A percentile compares a stretch with the other conserved stretches of the same genome.
Evolutionary conservation across 2,329 filamentous ascomycete genomes (phyloP).

Genomic region (Microdochium trichocladiopsis): DNA sequence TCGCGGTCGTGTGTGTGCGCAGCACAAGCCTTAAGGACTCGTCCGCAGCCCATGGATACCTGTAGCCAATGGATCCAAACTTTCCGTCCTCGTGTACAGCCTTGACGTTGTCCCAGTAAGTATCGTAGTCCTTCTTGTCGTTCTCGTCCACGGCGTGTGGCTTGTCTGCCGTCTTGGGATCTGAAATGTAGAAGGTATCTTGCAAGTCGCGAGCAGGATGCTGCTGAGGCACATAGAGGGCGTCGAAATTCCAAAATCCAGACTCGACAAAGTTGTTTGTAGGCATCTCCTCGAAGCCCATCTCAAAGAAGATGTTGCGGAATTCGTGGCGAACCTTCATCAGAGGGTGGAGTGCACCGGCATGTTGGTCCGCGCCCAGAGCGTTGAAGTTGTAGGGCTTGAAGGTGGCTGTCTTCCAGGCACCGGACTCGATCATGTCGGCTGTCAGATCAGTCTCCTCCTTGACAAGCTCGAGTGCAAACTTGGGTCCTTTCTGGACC

Average conservation of each 20-base stretch:
- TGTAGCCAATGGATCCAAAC: conserved; percentile 92
- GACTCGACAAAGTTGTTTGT: conserved; percentile 91
- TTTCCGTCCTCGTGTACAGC: conserved; percentile 86
- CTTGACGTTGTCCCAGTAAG: conserved; percentile 84
- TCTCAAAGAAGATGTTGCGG: conserved; percentile 97
- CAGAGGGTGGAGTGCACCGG: conserved; percentile 60
- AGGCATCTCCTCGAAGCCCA: conserved; percentile 98
- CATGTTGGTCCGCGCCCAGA: conserved; percentile 52
- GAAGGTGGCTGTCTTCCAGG: conserved; percentile 89
- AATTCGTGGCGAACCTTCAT: conserved; percentile 97
- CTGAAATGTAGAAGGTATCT: conserved; percentile 97
- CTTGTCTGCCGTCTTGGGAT: conserved; percentile 69
- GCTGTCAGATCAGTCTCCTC: conserved; percentile 93
- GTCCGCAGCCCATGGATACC: conserved; percentile 86
- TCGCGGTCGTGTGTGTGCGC: conserved; percentile 91
- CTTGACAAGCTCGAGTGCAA: conserved; percentile 78
- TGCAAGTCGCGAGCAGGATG: conserved; percentile 95
- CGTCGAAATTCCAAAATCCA: conserved; percentile 97
- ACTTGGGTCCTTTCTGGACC: conserved; percentile 79
- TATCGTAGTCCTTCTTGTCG: conserved; percentile 62
- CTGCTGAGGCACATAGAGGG: conserved; percentile 94
- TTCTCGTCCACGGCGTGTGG: conserved; percentile 50
- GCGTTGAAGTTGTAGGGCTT: conserved; percentile 59
- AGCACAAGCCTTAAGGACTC: conserved; percentile 84
- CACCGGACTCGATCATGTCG: conserved; percentile 81